Evolutionary conservation across 2,329 filamentous ascomycete species (phyloP), one percentile per base, ranked within the genome.

Genomic region (Microsporum audouinii): DNA sequence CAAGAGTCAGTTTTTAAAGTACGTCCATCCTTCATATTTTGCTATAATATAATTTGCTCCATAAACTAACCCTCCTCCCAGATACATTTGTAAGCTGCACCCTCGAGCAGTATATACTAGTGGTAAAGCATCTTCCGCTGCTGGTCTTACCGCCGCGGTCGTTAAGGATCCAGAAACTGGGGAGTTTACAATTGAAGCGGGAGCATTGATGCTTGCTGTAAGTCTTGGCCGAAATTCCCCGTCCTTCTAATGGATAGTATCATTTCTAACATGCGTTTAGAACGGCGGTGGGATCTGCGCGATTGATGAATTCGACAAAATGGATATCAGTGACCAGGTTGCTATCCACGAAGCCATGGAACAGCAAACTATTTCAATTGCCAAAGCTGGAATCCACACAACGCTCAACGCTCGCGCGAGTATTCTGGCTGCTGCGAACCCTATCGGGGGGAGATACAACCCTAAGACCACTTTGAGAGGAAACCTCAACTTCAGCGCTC

Each of bases 311-410:
- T 99, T 99, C 68, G 94, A 99, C 83, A 99, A 99, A 79, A 99
- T 99, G 94, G 94, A 99, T 70, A 88, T 99, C 64, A 85, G 79
- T 59, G 94, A 99, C 73, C 94, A 99, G 77, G 94, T 99, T 60
- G 94, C 94, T 66, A 99, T 99, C 70, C 94, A 99, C 82, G 94
- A 99, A 84, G 94, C 94, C 63, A 99, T 99, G 94, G 94, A 99
- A 83, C 94, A 99, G 79, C 94, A 99, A 76, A 99, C 94, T 3
- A 99, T 99, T 66, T 96, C 91, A 6, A 99, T 99, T 69, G 92
- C 94, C 63, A 99, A 99, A 77, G 94, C 94, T 3, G 94, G 94
- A 69, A 99, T 99, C 62, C 94, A 99, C 73, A 95, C 94, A 2
- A 99, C 94, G 0, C 83, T 99, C 53, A 99, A 99, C 71, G 94